Conservation (phyloP, 2,329 filamentous ascomycete genomes). For the Stachybotrys elegans region DNA sequence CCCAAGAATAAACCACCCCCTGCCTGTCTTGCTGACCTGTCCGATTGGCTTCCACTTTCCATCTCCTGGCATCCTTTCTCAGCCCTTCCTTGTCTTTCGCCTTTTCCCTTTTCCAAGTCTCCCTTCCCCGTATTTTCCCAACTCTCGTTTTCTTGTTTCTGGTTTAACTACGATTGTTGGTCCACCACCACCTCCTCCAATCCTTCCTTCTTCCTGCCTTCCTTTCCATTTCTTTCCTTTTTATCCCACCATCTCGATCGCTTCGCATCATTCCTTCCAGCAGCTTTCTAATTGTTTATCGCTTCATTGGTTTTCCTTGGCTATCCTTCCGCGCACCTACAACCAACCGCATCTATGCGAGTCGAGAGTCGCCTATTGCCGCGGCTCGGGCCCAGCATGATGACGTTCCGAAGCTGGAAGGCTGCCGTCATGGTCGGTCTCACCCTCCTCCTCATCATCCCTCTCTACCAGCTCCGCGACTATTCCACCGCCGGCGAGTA, state of each 20-base stretch:
- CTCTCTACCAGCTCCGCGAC: conserved; percentile 24
- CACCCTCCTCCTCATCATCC: conserved; percentile 21
- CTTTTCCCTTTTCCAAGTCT: neutral
- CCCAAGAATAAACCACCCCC: too few species aligned
- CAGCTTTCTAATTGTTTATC: too few species aligned
- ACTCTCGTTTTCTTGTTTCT: too few species aligned
- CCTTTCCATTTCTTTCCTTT: neutral
- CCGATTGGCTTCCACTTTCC: too few species aligned
- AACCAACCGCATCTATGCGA: conserved; percentile 7
- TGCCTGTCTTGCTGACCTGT: too few species aligned
- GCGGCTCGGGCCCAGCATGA: conserved; percentile 6
- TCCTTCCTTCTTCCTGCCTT: neutral
- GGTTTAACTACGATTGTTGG: too few species aligned
- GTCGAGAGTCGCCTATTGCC: conserved; percentile 9
- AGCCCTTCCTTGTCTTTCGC: neutral
- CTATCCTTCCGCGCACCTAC: conserved; percentile 2
- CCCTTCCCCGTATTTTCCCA: too few species aligned
- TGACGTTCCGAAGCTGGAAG: conserved; percentile 20
- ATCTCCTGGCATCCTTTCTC: too few species aligned
- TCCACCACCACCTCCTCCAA: too few species aligned
- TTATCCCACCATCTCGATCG: too few species aligned
- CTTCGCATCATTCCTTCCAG: too few species aligned
- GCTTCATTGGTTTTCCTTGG: conserved; percentile 4
- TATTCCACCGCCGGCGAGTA: conserved; percentile 17
- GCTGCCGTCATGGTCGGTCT: conserved; percentile 18